phyloP scores from a whole-genome alignment of 768 basidiomycete genomes.

The Boletus rex-veris region DNA sequence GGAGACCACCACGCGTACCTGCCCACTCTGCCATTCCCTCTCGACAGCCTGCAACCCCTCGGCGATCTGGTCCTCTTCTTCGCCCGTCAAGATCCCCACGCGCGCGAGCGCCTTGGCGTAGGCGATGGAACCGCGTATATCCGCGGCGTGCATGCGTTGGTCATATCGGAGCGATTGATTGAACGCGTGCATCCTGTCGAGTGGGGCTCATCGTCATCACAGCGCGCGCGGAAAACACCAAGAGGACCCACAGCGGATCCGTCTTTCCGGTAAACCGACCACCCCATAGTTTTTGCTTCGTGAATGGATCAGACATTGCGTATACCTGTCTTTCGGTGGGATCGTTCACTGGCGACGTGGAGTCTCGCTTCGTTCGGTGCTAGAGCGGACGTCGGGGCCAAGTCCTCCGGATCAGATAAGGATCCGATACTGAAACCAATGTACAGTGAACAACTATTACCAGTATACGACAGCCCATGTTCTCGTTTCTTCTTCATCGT shows the following conservation, averaged over 20 bases:
- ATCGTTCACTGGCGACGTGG: too few relatives aligned
- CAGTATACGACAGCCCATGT: not conserved
- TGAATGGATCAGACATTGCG: slow-evolving; percentile 38
- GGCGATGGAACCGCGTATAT: slow-evolving; percentile 92
- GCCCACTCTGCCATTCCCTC: slow-evolving; percentile 80
- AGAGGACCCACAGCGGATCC: slow-evolving; percentile 45
- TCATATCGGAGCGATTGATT: slow-evolving; percentile 96
- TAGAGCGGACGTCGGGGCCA: not conserved
- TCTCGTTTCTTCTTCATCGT: not conserved
- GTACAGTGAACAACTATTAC: not conserved
- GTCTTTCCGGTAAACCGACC: slow-evolving; percentile 86
- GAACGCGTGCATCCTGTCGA: slow-evolving; percentile 88
- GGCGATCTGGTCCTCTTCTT: slow-evolving; percentile 71
- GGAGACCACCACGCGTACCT: slow-evolving; percentile 37
- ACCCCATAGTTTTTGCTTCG: slow-evolving; percentile 81
- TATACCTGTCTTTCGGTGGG: not conserved
- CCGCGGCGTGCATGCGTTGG: slow-evolving; percentile 87
- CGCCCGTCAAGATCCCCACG: slow-evolving; percentile 74
- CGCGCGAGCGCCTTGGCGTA: slow-evolving; percentile 85
- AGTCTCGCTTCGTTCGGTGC: too few relatives aligned
- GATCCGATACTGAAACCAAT: not conserved
- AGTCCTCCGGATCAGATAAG: not conserved
- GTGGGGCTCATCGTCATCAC: not conserved
- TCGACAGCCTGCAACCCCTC: slow-evolving; percentile 72
- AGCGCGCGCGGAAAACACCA: not conserved